A percentile compares a stretch with the other conserved stretches of the same genome.
Conservation (phyloP, 2,329 filamentous ascomycete genomes). For the Biscogniauxia sp. region DNA sequence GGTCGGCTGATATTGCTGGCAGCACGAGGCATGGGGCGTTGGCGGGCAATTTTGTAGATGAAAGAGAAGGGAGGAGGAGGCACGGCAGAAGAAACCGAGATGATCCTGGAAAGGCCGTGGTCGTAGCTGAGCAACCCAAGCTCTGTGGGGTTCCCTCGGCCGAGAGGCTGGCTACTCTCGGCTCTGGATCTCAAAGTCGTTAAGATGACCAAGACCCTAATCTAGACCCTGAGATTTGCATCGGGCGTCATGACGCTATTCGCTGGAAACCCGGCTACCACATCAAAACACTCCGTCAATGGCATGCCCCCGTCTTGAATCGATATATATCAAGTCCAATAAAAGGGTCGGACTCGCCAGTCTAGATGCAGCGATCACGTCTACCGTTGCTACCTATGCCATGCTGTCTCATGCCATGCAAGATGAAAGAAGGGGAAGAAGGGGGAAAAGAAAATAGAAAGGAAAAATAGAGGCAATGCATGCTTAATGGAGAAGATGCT, state of each 20-base stretch:
- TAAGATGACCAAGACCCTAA: not conserved
- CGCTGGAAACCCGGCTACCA: not conserved
- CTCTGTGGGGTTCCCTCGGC: not conserved
- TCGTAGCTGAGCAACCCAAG: not conserved
- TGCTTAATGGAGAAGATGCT: not conserved
- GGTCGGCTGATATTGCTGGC: not conserved
- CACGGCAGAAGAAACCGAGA: not conserved
- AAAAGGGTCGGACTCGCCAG: not conserved
- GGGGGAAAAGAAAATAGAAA: not conserved
- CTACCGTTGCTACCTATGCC: not conserved
- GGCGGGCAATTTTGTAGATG: not conserved
- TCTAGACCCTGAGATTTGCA: not conserved
- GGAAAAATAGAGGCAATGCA: not conserved
- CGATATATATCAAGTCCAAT: not conserved
- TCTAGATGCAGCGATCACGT: not conserved
- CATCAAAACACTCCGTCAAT: not conserved
- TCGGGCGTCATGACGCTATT: not conserved
- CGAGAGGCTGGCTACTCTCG: not conserved
- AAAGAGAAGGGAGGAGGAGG: not conserved
- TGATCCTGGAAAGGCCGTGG: too few species aligned
- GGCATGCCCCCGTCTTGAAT: not conserved
- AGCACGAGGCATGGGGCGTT: not conserved
- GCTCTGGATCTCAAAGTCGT: not conserved
- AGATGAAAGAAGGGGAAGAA: too few species aligned
- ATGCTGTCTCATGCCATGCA: too few species aligned